phyloP scores from a whole-genome alignment of 352 stramenopile genomes.

The Hyphochytrium catenoides region DNA sequence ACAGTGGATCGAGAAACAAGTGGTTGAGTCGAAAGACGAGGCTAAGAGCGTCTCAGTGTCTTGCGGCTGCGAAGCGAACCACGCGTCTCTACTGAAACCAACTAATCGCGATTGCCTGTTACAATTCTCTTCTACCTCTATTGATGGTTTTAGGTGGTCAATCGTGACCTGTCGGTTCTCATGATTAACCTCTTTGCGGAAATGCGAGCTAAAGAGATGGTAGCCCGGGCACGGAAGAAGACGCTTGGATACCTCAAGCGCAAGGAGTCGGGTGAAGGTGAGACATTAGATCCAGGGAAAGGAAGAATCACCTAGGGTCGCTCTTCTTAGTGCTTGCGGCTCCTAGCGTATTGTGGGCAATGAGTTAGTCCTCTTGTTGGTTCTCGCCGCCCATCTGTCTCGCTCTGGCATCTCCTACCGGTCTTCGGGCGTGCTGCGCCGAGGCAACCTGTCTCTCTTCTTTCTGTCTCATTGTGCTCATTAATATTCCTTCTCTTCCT shows the following conservation, averaged over 20 bases:
- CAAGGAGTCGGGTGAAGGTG: conserved; percentile 11
- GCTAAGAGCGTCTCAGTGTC: too few species aligned
- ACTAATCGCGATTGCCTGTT: too few species aligned
- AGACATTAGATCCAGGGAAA: conserved; percentile 7
- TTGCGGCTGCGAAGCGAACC: too few species aligned
- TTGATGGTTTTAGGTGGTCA: conserved; percentile 72
- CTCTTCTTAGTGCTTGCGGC: conserved; percentile 3
- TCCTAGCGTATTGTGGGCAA: conserved; percentile 4
- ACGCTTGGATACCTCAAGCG: conserved; percentile 12
- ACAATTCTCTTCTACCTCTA: conserved; percentile 14
- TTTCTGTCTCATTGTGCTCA: too few species aligned
- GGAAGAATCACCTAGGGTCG: neutral
- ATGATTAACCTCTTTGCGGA: conserved; percentile 93
- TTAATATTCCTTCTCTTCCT: too few species aligned
- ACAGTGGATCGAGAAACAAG: too few species aligned
- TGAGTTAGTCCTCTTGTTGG: too few species aligned
- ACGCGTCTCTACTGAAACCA: conserved; percentile 25
- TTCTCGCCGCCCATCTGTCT: too few species aligned
- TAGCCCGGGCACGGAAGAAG: conserved; percentile 36
- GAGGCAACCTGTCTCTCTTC: too few species aligned
- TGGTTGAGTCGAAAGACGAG: too few species aligned
- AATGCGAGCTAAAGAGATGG: conserved; percentile 30
- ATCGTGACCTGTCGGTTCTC: conserved; percentile 93
- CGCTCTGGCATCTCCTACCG: too few species aligned
- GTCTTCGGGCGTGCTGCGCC: too few species aligned